phyloP scores from a whole-genome alignment of 2,329 filamentous ascomycete genomes.

The Claviceps spartinae region DNA sequence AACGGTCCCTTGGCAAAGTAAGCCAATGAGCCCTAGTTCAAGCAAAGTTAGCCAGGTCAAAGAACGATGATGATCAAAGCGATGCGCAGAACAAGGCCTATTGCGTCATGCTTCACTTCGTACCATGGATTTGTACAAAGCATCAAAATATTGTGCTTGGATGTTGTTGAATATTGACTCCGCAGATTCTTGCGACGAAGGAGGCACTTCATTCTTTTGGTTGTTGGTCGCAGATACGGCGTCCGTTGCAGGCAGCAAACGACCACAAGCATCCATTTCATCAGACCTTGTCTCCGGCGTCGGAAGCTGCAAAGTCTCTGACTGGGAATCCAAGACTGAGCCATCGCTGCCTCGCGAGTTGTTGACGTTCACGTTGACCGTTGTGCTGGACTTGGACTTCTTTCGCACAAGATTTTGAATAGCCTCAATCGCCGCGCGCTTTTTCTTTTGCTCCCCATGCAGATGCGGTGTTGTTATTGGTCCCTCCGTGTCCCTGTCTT shows the following conservation, averaged over 20 bases:
- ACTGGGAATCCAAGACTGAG: constrained; percentile 6
- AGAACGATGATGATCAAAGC: constrained; percentile 10
- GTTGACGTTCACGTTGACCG: constrained; percentile 22
- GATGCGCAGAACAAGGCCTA: too few species aligned
- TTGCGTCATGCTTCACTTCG: constrained; percentile 23
- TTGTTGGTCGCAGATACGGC: background rate
- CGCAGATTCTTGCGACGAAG: constrained; percentile 26
- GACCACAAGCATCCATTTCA: background rate
- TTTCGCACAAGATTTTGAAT: constrained; percentile 48
- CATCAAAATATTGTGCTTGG: constrained; percentile 43
- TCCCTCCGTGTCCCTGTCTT: constrained; percentile 9
- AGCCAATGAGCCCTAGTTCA: constrained; percentile 52
- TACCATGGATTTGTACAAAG: constrained; percentile 51
- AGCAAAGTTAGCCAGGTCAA: constrained; percentile 3
- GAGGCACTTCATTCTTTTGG: constrained; percentile 3
- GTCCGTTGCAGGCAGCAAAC: background rate
- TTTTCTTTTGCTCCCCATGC: constrained; percentile 38
- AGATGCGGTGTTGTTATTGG: constrained; percentile 29
- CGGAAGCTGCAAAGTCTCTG: constrained; percentile 8
- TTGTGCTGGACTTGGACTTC: constrained; percentile 30
- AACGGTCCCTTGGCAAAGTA: constrained; percentile 77
- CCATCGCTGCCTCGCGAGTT: constrained; percentile 8
- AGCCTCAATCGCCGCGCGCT: constrained; percentile 46
- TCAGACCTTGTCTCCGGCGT: constrained; percentile 5
- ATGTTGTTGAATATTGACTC: constrained; percentile 44